Conservation (phyloP, 1,139 yeast genomes). For the Yamadazyma dushanensis region DNA sequence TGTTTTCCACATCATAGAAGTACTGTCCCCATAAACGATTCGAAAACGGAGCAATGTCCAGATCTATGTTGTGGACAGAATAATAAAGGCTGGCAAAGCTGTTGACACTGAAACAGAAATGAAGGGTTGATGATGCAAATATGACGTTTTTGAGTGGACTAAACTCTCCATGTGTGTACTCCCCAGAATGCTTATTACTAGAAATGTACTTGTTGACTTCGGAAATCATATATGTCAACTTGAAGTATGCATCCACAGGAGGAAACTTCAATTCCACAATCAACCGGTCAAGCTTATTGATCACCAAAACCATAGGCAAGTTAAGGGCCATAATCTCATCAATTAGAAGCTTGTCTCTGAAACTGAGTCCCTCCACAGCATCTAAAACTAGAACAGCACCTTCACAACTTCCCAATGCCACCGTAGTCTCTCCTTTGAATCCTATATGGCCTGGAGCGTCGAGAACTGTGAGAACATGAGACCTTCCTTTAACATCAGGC, state of each 20-base stretch:
- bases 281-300: slow-evolving; percentile 85
- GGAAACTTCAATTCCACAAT: slow-evolving; percentile 77
- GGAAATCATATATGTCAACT: slow-evolving; percentile 61
- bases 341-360: slow-evolving; percentile 49
- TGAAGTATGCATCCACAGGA: slow-evolving; percentile 69
- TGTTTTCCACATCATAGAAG: slow-evolving; percentile 45
- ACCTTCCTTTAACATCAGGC: slow-evolving; percentile 54
- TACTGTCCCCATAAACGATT: slow-evolving; percentile 77
- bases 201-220: slow-evolving; percentile 57
- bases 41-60: slow-evolving; percentile 47
- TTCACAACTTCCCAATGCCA: slow-evolving; percentile 61
- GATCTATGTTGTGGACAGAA: slow-evolving; percentile 21
- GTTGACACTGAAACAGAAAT: slow-evolving; percentile 62
- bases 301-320: slow-evolving; percentile 55
- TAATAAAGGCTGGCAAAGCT: slow-evolving; percentile 65
- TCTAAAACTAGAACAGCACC: slow-evolving; percentile 75
- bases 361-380: slow-evolving; percentile 76
- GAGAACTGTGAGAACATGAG: slow-evolving; percentile 60
- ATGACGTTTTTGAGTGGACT: slow-evolving; percentile 73
- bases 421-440: slow-evolving; percentile 71
- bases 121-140: slow-evolving; percentile 68
- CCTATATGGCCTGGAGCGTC: slow-evolving; percentile 94
- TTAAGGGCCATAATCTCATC: slow-evolving; percentile 48
- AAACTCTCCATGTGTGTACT: slow-evolving; percentile 33
- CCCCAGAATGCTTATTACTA: slow-evolving; percentile 23